A percentile compares a stretch with the other conserved stretches of the same genome.
Conservation (phyloP, 768 basidiomycete species). For the Bullera alba region DNA sequence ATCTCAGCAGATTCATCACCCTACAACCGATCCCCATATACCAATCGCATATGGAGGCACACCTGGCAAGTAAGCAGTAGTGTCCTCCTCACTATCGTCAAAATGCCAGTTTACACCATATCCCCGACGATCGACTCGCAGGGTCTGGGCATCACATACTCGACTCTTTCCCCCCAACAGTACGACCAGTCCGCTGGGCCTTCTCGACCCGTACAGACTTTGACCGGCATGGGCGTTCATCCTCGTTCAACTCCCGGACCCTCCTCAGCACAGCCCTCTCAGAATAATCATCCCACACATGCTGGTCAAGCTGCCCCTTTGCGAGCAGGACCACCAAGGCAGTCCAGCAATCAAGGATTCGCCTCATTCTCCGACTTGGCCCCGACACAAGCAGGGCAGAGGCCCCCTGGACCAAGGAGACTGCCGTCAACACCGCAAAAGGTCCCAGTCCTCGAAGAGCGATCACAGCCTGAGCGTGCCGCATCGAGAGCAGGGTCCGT, state of each 20-base stretch:
- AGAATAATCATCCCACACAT: background rate
- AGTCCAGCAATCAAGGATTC: slow-evolving; percentile 14
- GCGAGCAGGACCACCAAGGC: slow-evolving; percentile 5
- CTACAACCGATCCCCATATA: too few relatives aligned
- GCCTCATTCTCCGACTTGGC: slow-evolving; percentile 21
- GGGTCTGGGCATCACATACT: slow-evolving; percentile 33
- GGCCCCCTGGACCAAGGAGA: background rate
- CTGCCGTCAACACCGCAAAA: background rate
- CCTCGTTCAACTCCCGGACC: background rate
- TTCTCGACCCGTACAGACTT: background rate
- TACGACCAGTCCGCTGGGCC: background rate
- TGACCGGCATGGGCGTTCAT: slow-evolving; percentile 13
- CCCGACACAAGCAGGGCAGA: slow-evolving; percentile 10
- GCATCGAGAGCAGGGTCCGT: slow-evolving; percentile 14
- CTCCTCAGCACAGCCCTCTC: background rate
- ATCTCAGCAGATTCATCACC: too few relatives aligned
- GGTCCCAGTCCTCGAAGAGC: background rate
- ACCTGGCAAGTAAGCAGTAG: too few relatives aligned
- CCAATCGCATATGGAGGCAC: too few relatives aligned
- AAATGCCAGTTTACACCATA: slow-evolving; percentile 28
- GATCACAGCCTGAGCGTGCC: background rate
- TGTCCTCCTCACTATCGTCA: too few relatives aligned
- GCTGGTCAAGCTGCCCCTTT: background rate
- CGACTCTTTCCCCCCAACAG: slow-evolving; percentile 25
- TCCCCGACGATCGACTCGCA: slow-evolving; percentile 18